Evolutionary conservation across 2,329 filamentous ascomycete genomes (phyloP), one percentile per base, ranked within the genome.

Genomic region (Acrocalymma vagum): DNA sequence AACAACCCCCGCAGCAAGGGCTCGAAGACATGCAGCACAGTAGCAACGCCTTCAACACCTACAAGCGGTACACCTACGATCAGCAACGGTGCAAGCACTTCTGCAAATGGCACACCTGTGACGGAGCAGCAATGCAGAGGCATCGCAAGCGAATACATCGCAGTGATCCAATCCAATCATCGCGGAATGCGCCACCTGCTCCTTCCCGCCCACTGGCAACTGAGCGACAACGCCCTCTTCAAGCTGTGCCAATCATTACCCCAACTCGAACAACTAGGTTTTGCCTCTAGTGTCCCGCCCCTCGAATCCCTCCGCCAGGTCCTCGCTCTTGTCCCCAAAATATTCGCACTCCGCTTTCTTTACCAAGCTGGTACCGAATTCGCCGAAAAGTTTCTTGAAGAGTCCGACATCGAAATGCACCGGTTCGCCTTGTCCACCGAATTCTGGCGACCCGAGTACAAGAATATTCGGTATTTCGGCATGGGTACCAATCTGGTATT

Each of bases 251-350:
- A 77, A 33, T 66, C 66, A 8, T 82, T 80, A 42, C 80, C 82
- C 0, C 74, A 83, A 37, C 67, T 85, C 10, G 80, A 83, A 45
- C 81, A 86, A 52, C 67, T 86, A 1, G 80, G 74, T 17, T 65
- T 84, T 15, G 75, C 79, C 6, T 69, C 78, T 11, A 68, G 75
- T 79, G 80, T 84, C 75, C 82, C 42, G 63, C 79, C 48, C 70
- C 40, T 67, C 13, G 61, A 67, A 10, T 57, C 58, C 1, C 40
- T 73, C 6, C 63, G 65, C 6, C 45, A 62, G 16, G 55, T 76
- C 9, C 45, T 76, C 20, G 53, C 60, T 0, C 61, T 69, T 15
- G 45, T 72, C 1, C 67, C 68, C 1, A 72, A 74, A 9, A 52
- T 78, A 3, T 66, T 54, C 40, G 72, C 70, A 0, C 17, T 77